phyloP scores from a whole-genome alignment of 441 rosid genomes.

The Populus hybrid region DNA sequence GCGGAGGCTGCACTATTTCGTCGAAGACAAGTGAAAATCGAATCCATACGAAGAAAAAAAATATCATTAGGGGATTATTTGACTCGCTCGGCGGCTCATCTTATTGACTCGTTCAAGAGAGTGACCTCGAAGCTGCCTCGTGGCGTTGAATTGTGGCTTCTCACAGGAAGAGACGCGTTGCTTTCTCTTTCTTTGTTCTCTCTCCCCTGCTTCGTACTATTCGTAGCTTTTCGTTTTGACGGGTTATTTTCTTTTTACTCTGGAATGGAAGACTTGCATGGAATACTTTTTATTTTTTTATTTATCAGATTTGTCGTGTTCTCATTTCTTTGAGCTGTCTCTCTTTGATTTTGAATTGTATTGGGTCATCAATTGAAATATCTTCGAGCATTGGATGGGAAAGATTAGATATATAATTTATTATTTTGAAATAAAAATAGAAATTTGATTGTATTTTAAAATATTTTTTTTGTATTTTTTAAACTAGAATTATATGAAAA shows the following conservation, averaged over 20 bases:
- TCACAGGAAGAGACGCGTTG: background rate
- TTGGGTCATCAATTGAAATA: background rate
- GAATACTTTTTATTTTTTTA: background rate
- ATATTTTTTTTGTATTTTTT: too few relatives aligned
- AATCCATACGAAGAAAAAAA: background rate
- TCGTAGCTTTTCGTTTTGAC: background rate
- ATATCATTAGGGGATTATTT: background rate
- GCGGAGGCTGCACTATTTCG: background rate
- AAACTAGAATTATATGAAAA: too few relatives aligned
- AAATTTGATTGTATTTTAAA: background rate
- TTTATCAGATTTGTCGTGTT: background rate
- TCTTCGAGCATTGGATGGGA: background rate
- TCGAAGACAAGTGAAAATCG: background rate
- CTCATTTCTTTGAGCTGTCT: background rate
- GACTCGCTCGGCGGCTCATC: conserved; percentile 20
- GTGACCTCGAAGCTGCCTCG: conserved; percentile 2
- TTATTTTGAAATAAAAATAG: background rate
- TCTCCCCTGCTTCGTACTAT: background rate
- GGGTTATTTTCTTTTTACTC: background rate
- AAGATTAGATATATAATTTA: background rate
- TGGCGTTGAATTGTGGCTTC: background rate
- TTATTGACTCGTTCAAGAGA: background rate
- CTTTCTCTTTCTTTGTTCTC: background rate
- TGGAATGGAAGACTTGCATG: background rate
- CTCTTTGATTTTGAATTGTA: background rate